These are phyloP conservation scores for Smittium culicis DNA, from an alignment of 371 early-diverging fungal genomes.

Conservation along the genomic window DNA sequence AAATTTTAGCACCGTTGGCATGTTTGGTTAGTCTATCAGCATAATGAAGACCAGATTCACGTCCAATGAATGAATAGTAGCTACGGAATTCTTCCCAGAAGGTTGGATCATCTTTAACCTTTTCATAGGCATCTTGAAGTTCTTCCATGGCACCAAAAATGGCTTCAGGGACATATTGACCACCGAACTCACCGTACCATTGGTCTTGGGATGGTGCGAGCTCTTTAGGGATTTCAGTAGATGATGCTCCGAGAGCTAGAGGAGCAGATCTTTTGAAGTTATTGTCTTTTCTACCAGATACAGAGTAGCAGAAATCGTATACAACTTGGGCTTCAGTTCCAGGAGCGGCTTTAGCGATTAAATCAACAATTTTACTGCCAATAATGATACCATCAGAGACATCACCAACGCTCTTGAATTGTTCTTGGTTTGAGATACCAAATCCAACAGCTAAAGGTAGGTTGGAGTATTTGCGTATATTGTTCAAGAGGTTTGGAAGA, in stretches of 20 bases:
- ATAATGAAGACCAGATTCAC: slow-evolving; percentile 74
- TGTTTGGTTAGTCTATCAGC: slow-evolving; percentile 72
- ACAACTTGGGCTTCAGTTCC: slow-evolving; percentile 38
- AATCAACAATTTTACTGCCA: slow-evolving; percentile 76
- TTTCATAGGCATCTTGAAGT: slow-evolving; percentile 65
- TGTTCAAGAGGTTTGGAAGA: slow-evolving; percentile 52
- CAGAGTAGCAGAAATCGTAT: slow-evolving; percentile 44
- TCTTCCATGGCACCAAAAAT: slow-evolving; percentile 82
- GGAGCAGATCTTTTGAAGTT: slow-evolving; percentile 23
- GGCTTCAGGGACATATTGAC: slow-evolving; percentile 91
- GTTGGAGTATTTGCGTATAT: slow-evolving; percentile 60
- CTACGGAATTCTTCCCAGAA: slow-evolving; percentile 84
- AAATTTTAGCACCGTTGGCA: slow-evolving; percentile 74
- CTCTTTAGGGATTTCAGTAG: slow-evolving; percentile 10
- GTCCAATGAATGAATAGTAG: slow-evolving; percentile 80
- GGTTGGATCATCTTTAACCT: slow-evolving; percentile 64
- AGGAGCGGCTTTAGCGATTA: slow-evolving; percentile 45
- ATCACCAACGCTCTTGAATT: slow-evolving; percentile 68
- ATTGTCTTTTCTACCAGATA: slow-evolving; percentile 38
- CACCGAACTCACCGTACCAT: slow-evolving; percentile 91
- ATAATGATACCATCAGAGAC: slow-evolving; percentile 90
- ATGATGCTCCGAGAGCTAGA: slow-evolving; percentile 29
- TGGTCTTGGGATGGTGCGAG: slow-evolving; percentile 33
- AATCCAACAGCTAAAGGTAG: slow-evolving; percentile 92
- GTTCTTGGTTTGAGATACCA: slow-evolving; percentile 79